These are phyloP conservation scores for Afroboletus lepidellus DNA, from an alignment of 1,284 basidiomycete species.

Conservation along the genomic window DNA sequence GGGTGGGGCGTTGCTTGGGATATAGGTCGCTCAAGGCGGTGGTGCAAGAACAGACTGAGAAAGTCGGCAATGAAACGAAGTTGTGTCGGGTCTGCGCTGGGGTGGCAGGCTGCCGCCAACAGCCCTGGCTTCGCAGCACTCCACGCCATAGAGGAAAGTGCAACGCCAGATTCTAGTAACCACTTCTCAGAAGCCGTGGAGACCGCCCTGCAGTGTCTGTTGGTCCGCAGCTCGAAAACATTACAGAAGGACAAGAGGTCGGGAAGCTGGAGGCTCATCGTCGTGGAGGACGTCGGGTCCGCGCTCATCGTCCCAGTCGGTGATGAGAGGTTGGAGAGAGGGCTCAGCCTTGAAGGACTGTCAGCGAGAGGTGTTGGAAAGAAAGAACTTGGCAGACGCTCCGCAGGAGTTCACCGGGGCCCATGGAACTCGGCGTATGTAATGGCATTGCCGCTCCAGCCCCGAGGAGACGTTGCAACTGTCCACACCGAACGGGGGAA, in stretches of 20 bases:
- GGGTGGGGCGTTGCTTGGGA: neutral
- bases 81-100: conserved; percentile 55
- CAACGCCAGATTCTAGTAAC: conserved; percentile 33
- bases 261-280: conserved; percentile 55
- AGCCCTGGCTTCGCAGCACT: conserved; percentile 47
- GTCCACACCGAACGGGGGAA: neutral
- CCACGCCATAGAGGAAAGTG: conserved; percentile 27
- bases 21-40: conserved; percentile 19
- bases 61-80: conserved; percentile 52
- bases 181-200: conserved; percentile 48
- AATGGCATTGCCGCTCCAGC: conserved; percentile 15
- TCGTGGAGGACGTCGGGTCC: conserved; percentile 5
- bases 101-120: conserved; percentile 55
- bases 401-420: neutral
- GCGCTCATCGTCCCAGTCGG: neutral
- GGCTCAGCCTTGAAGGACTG: neutral
- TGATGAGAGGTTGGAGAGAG: neutral
- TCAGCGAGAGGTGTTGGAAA: conserved; percentile 5
- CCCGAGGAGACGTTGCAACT: conserved; percentile 20
- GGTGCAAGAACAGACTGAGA: conserved; percentile 42
- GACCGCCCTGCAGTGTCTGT: conserved; percentile 47
- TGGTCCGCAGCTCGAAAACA: conserved; percentile 51
- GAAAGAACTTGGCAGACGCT: conserved; percentile 1
- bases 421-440: conserved; percentile 14
- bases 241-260: conserved; percentile 48